Conservation (phyloP, 148 eudicot species). For the Pouteria glomerata region DNA sequence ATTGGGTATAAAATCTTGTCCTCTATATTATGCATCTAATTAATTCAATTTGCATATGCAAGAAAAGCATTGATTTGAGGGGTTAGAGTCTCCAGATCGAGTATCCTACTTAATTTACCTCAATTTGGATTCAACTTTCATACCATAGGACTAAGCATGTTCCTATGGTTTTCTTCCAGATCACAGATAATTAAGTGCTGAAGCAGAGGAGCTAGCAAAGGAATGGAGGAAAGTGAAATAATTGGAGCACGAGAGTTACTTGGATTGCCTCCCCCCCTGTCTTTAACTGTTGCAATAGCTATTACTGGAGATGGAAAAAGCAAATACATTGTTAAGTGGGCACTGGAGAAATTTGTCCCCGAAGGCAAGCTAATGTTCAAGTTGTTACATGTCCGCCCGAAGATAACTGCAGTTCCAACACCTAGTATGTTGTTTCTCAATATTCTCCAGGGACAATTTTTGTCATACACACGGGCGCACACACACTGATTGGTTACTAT, state of each 20-base stretch:
- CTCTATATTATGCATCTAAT: too few species aligned
- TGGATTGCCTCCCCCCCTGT: slow-evolving; percentile 14
- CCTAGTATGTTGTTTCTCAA: slow-evolving; percentile 41
- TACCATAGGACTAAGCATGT: neutral
- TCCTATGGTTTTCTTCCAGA: slow-evolving; percentile 5
- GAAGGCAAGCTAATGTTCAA: slow-evolving; percentile 60
- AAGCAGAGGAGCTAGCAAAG: slow-evolving; percentile 1
- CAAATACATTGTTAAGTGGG: slow-evolving; percentile 65
- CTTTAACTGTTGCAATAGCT: slow-evolving; percentile 50
- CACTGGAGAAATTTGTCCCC: slow-evolving; percentile 57
- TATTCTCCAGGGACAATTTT: neutral
- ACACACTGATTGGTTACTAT: too few species aligned
- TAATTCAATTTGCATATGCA: too few species aligned
- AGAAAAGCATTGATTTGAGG: too few species aligned
- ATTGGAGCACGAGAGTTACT: slow-evolving; percentile 22
- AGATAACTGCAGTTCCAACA: slow-evolving; percentile 67
- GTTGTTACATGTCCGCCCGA: slow-evolving; percentile 66
- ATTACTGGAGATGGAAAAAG: slow-evolving; percentile 60
- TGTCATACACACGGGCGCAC: too few species aligned
- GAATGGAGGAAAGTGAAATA: slow-evolving; percentile 29
- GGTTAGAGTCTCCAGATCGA: too few species aligned
- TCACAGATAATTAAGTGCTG: slow-evolving; percentile 6
- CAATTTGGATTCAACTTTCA: neutral
- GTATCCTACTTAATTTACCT: slow-evolving; percentile 2
- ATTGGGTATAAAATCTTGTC: too few species aligned